Conservation (phyloP, 1,139 yeast species). For the Zygoascus hellenicus region DNA sequence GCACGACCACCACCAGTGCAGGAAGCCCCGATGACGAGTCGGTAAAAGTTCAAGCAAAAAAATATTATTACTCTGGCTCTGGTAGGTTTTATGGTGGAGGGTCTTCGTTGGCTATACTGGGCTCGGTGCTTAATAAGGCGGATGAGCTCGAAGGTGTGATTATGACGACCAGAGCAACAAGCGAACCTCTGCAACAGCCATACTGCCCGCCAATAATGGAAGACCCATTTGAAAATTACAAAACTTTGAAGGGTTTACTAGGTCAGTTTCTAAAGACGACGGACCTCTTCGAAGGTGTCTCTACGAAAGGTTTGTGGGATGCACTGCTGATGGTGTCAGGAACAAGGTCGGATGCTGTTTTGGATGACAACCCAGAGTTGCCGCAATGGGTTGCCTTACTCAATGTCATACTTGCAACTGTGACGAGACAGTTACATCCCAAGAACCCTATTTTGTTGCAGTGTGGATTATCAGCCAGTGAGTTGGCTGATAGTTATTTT, state of each 20-base stretch:
- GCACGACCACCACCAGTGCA: background rate
- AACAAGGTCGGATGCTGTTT: no score
- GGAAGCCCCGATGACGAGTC: background rate
- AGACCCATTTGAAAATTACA: background rate
- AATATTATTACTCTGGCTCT: background rate
- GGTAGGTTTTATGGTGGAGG: conserved; percentile 6
- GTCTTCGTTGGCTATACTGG: conserved; percentile 4
- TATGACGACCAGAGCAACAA: background rate
- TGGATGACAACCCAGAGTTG: background rate
- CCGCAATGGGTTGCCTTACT: background rate
- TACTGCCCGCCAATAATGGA: background rate
- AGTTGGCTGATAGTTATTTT: conserved; percentile 3
- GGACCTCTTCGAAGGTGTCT: background rate
- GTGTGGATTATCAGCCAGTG: background rate
- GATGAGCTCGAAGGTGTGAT: conserved; percentile 1
- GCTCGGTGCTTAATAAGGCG: background rate
- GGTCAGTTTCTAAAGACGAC: background rate
- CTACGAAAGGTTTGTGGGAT: background rate
- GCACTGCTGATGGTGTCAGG: background rate
- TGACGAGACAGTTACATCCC: conserved; percentile 1
- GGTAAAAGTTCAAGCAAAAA: background rate
- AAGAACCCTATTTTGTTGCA: background rate
- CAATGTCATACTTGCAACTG: conserved; percentile 6
- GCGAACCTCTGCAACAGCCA: background rate
- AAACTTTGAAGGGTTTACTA: background rate